Base-by-base conservation (phyloP, 768 basidiomycete genomes). In the Suillus subaureus region DNA sequence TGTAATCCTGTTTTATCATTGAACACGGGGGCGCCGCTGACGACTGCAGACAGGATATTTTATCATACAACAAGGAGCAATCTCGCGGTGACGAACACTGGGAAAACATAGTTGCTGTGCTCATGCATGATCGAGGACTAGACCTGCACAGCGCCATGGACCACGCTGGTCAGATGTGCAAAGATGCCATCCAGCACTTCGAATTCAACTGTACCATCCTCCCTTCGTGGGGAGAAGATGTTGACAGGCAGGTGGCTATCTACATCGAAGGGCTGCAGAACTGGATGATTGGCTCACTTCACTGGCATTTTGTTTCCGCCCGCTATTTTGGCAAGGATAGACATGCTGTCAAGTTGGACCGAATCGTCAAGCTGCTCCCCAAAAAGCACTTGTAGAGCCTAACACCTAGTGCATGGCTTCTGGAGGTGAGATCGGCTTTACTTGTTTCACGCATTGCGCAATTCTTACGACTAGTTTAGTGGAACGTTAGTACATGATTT, bases 11-110 rank as follows among this genome's bases (percentile, higher is more conserved):
- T 15, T 64, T 61, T 74, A 7, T 31, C 45, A 26, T 61, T 5
- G 4, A 18, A n/a, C 26, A 23, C 21, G 3, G 57, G 28, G 13
- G 26, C 52, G 67, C 18, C 18, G 16, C 31, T 54, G 31, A 54
- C 18, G 72, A 13, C 13, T 54, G 6, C 21, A 13, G 0, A 4
- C 2, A 90, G 89, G 90, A 91, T 67, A 88, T 91, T 42, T 88
- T 89, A 71, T 92, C 89, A 11, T 52, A 89, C 75, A 90, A 91
- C 67, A 85, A 86, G 52, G 91, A 92, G 71, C 90, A 91, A 74
- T 84, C 89, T 2, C 84, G 86, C 15, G 84, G 84, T 12, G 87
- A 89, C 67, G 87, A 85, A 21, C 87, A 89, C 73, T 40, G 15
- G 40, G 15, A 40, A 16, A 91, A 92, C 73, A 87, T 91, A 83